Conservation (phyloP, 176 grass and related monocot species). For the Otatea glauca region DNA sequence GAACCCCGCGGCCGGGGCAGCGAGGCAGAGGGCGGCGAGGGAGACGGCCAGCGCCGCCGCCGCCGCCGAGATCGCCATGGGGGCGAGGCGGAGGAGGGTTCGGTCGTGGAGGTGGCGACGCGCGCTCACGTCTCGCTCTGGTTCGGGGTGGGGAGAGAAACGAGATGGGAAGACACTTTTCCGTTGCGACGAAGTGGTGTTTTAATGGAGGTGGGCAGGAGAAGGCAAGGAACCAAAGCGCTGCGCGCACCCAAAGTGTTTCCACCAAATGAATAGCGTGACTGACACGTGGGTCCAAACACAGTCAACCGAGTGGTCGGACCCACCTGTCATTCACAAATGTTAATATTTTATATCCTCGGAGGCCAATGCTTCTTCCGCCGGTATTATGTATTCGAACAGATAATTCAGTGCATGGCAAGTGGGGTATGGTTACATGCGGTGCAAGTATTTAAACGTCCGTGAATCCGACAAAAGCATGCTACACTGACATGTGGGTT, state of each 20-base stretch:
- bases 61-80: constrained; percentile 58
- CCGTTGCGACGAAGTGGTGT: constrained; percentile 27
- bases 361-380: not conserved
- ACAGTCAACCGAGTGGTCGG: accelerated
- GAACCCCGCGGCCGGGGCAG: constrained; percentile 54
- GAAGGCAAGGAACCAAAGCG: not conserved
- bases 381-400: not conserved
- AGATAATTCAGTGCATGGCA: not conserved
- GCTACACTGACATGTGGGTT: not conserved
- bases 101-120: not conserved
- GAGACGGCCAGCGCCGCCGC: constrained; percentile 43
- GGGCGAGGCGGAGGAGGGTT: not conserved
- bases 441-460: not conserved
- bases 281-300: not conserved
- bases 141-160: not conserved
- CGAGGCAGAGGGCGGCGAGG: constrained; percentile 49
- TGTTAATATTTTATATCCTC: not conserved
- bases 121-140: constrained; percentile 15
- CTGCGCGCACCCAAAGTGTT: not conserved
- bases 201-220: constrained; percentile 47
- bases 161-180: constrained; percentile 29
- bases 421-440: not conserved
- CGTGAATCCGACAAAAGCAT: not conserved
- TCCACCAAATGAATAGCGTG: accelerated
- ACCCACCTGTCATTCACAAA: not conserved